phyloP scores from a whole-genome alignment of 108 stramenopile species.

The Chaetoceros tenuissimus region DNA sequence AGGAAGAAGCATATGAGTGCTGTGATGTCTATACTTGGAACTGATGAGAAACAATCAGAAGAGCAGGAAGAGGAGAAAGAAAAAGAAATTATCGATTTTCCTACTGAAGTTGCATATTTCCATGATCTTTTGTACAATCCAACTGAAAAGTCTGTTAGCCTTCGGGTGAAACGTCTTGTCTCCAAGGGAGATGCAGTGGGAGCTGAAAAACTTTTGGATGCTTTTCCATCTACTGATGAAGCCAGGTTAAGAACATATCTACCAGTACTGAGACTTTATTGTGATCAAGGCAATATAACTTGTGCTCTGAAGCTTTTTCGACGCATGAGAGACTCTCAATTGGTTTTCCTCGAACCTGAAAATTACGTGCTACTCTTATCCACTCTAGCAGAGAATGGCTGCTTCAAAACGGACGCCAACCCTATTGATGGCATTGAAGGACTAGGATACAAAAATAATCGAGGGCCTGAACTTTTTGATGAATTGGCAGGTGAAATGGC shows the following conservation, averaged over 20 bases:
- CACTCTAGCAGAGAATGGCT: slow-evolving; percentile 60
- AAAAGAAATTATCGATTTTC: slow-evolving; percentile 11
- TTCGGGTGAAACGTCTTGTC: slow-evolving; percentile 58
- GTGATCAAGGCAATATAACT: slow-evolving; percentile 41
- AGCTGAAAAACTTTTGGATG: slow-evolving; percentile 59
- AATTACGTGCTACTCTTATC: slow-evolving; percentile 59
- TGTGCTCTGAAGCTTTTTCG: slow-evolving; percentile 50
- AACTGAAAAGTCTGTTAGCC: slow-evolving; percentile 60
- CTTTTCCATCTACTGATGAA: slow-evolving; percentile 28
- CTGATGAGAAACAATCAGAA: background rate
- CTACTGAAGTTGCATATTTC: slow-evolving; percentile 58
- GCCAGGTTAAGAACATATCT: slow-evolving; percentile 66
- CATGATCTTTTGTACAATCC: slow-evolving; percentile 73
- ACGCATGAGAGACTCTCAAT: slow-evolving; percentile 39
- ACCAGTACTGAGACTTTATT: slow-evolving; percentile 54
- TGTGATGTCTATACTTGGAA: background rate
- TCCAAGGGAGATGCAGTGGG: slow-evolving; percentile 42
- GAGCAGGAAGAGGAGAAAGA: background rate
- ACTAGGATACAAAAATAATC: slow-evolving; percentile 28
- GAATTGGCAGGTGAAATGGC: slow-evolving; percentile 64
- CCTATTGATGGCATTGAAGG: slow-evolving; percentile 41
- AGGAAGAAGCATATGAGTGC: background rate
- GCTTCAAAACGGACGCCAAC: slow-evolving; percentile 34
- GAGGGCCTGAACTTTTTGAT: slow-evolving; percentile 63
- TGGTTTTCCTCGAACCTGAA: slow-evolving; percentile 56